These are phyloP conservation scores for Eimeria maxima DNA, from an alignment of 169 alveolate genomes.

Conservation along the genomic window DNA sequence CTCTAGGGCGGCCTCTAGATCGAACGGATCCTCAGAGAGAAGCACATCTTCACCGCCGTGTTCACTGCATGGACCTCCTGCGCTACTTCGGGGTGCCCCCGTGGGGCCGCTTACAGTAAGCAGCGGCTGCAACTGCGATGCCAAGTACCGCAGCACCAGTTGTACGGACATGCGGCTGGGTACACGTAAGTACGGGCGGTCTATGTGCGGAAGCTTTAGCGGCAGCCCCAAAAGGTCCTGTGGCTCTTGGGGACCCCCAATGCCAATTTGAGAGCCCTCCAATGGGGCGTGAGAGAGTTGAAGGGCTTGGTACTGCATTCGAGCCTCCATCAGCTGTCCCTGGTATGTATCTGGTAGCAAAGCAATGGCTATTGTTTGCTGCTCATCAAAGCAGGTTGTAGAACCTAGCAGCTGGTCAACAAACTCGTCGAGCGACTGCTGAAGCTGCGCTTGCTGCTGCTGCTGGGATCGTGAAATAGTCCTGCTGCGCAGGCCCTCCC, in stretches of 20 bases:
- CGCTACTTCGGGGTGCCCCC: neutral
- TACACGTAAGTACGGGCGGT: constrained; percentile 77
- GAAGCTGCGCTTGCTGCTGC: constrained; percentile 63
- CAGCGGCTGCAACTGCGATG: constrained; percentile 74
- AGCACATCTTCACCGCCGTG: neutral
- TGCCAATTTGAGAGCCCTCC: constrained; percentile 4
- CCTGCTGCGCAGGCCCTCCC: constrained; percentile 59
- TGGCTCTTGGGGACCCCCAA: constrained; percentile 12
- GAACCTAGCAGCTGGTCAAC: constrained; percentile 70
- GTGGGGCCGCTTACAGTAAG: constrained; percentile 13
- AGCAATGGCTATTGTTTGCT: constrained; percentile 79
- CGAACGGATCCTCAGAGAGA: constrained; percentile 18
- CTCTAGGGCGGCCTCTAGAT: constrained; percentile 73
- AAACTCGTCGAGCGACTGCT: constrained; percentile 67
- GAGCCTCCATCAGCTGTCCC: constrained; percentile 73
- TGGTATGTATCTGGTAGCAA: constrained; percentile 74
- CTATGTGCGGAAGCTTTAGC: constrained; percentile 57
- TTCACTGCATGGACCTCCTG: neutral
- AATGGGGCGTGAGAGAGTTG: neutral
- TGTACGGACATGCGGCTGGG: constrained; percentile 74
- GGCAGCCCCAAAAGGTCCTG: constrained; percentile 67
- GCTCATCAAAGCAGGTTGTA: constrained; percentile 64
- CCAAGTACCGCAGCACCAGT: constrained; percentile 76
- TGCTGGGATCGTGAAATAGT: neutral
- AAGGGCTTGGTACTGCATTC: constrained; percentile 52